A percentile compares a stretch with the other conserved stretches of the same genome.
These are phyloP conservation scores for Elongisporangium undulatum DNA, from an alignment of 352 stramenopile species.

Conservation along the genomic window DNA sequence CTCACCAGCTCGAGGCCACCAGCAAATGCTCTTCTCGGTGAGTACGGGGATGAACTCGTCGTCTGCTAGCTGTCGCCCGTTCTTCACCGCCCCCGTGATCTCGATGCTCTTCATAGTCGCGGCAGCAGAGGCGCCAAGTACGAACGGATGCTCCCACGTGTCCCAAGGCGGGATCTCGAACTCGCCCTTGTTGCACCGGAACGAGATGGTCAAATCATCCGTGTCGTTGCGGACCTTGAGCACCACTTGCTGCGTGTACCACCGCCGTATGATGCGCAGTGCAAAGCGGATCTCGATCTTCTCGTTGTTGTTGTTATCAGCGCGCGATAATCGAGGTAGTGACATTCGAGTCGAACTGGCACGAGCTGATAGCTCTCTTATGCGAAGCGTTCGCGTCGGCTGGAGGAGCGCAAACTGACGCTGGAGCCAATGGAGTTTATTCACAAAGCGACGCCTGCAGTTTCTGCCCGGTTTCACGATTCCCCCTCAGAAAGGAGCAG, in stretches of 20 bases:
- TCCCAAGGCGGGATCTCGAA: background rate
- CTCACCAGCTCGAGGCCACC: no score
- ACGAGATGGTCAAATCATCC: background rate
- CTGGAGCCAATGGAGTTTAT: no score
- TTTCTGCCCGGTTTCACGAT: no score
- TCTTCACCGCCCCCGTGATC: background rate
- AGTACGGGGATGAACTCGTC: background rate
- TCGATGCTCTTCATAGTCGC: background rate
- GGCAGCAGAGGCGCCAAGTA: background rate
- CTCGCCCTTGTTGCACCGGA: background rate
- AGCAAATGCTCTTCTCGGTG: background rate
- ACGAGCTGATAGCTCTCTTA: no score
- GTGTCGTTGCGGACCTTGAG: background rate
- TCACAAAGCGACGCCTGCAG: no score
- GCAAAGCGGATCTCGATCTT: background rate
- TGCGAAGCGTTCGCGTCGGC: no score
- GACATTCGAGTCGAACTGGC: no score
- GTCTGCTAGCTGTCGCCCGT: background rate
- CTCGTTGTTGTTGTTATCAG: no score
- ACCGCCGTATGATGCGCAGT: background rate
- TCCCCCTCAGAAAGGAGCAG: no score
- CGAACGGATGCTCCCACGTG: background rate
- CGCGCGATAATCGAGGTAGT: no score
- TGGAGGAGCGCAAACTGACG: no score
- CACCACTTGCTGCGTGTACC: conserved; percentile 1